Percentiles rank a stretch among this genome's conserved stretches.
These are phyloP conservation scores for Pseudogymnoascus sp. DNA, from an alignment of 2,329 filamentous ascomycete genomes.

Conservation along the genomic window DNA sequence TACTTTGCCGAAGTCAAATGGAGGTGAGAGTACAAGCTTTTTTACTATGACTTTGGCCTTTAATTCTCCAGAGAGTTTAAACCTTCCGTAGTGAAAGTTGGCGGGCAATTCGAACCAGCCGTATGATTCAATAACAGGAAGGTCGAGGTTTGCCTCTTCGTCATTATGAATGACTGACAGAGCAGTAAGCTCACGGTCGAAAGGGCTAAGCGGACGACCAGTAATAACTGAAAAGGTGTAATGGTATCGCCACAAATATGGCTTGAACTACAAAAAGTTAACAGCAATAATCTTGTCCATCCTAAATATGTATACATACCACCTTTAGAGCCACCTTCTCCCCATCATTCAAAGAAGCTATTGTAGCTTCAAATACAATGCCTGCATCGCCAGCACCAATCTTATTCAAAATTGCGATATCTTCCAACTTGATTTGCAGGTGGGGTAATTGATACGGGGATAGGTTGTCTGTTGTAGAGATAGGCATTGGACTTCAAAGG, in stretches of 20 bases:
- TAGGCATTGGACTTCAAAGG: not conserved
- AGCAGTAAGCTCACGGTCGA: not conserved
- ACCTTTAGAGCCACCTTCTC: not conserved
- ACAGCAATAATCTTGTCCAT: not conserved
- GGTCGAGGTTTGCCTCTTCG: not conserved
- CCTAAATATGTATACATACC: not conserved
- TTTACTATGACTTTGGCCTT: not conserved
- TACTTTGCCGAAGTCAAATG: not conserved
- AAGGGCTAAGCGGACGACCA: not conserved
- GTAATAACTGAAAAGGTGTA: not conserved
- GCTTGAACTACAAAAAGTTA: not conserved
- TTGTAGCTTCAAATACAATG: not conserved
- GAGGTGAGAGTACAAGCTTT: not conserved
- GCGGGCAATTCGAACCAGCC: not conserved
- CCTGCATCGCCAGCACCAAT: not conserved
- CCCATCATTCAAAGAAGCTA: not conserved
- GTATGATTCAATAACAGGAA: not conserved
- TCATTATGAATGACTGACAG: not conserved
- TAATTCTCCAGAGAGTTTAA: not conserved
- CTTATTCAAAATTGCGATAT: not conserved
- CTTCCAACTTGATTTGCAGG: not conserved
- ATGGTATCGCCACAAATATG: not conserved
- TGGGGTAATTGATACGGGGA: not conserved
- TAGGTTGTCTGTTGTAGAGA: not conserved
- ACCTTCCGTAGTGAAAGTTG: not conserved